Conservation (phyloP, 1,284 basidiomycete genomes). For the Ceratobasidium papillatum region DNA sequence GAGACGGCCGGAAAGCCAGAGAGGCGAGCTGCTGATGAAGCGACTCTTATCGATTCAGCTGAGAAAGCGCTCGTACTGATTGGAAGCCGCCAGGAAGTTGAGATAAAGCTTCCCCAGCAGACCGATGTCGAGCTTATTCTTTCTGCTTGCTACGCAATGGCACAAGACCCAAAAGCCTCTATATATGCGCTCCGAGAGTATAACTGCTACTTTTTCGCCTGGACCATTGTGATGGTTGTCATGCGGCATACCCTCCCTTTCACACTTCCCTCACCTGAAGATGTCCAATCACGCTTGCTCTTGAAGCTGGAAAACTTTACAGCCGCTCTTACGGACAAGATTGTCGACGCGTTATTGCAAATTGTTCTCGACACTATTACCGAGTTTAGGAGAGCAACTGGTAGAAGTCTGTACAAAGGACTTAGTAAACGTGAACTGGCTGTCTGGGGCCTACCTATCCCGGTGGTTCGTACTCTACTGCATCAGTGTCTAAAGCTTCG, state of each 20-base stretch:
- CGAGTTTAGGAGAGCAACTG: not conserved
- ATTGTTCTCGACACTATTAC: constrained; percentile 5
- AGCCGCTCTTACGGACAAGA: not conserved
- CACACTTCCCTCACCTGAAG: not conserved
- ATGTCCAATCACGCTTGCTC: not conserved
- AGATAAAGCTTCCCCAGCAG: not conserved
- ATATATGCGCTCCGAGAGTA: constrained; percentile 1
- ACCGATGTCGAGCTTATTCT: not conserved
- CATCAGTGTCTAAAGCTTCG: not conserved
- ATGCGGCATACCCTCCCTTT: constrained; percentile 9
- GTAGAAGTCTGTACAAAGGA: not conserved
- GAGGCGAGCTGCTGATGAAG: constrained; percentile 15
- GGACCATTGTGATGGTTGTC: constrained; percentile 25
- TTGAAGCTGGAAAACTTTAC: not conserved
- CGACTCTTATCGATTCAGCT: not conserved
- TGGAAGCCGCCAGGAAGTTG: not conserved
- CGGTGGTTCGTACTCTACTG: not conserved
- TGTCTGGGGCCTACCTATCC: not conserved
- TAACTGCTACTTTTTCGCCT: constrained; percentile 32
- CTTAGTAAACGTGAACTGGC: constrained; percentile 23
- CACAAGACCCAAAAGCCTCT: not conserved
- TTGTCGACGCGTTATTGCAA: not conserved
- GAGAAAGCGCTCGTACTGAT: not conserved
- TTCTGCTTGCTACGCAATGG: constrained; percentile 15
- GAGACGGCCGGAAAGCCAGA: not conserved